These are phyloP conservation scores for Asterophora parasitica DNA, from an alignment of 768 basidiomycete species.

Conservation along the genomic window DNA sequence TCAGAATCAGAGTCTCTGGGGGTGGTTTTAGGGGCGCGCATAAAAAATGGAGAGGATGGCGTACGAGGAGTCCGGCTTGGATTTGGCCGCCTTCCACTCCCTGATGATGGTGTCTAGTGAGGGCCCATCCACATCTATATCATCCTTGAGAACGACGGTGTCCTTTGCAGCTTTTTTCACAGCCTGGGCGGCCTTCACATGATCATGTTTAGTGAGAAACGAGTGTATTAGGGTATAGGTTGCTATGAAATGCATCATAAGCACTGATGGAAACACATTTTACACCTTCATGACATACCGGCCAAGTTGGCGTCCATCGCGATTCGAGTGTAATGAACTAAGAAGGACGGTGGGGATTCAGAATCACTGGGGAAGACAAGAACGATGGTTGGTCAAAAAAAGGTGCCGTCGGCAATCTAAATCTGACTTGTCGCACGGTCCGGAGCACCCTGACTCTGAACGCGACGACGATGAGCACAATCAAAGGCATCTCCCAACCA, in stretches of 20 bases:
- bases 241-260: constrained; percentile 33
- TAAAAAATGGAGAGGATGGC: constrained; percentile 7
- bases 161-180: constrained; percentile 71
- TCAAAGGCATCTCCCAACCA: constrained; percentile 75
- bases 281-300: constrained; percentile 31
- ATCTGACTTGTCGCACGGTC: constrained; percentile 10
- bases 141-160: constrained; percentile 56
- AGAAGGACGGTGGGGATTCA: neutral
- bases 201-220: constrained; percentile 63
- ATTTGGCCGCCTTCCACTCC: constrained; percentile 50
- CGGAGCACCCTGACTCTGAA: constrained; percentile 9
- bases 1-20: neutral
- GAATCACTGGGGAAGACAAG: neutral
- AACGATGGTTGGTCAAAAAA: constrained; percentile 11
- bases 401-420: constrained; percentile 2
- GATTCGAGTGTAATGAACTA: neutral
- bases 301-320: constrained; percentile 50
- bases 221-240: constrained; percentile 74
- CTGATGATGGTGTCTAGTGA: constrained; percentile 60
- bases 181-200: constrained; percentile 67
- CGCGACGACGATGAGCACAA: constrained; percentile 42
- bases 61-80: constrained; percentile 21
- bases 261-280: neutral
- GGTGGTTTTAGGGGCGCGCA: constrained; percentile 3
- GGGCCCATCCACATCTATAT: constrained; percentile 41